Conservation (phyloP, 352 stramenopile genomes). For the Albugo candida region DNA sequence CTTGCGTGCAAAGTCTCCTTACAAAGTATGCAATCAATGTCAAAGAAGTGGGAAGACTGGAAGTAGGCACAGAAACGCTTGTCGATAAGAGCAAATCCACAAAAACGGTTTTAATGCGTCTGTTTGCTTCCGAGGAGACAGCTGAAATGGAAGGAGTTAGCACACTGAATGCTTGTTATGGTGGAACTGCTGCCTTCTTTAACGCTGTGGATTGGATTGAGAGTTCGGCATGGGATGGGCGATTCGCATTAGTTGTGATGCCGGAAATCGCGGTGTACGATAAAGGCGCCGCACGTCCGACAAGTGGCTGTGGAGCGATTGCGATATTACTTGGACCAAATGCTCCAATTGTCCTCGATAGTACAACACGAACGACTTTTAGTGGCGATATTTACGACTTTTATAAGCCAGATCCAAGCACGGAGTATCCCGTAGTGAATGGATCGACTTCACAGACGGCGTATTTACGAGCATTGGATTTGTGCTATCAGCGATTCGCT, state of each 20-base stretch:
- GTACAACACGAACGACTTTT: slow-evolving; percentile 77
- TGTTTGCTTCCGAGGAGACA: slow-evolving; percentile 55
- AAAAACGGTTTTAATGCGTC: slow-evolving; percentile 80
- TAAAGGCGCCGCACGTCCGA: slow-evolving; percentile 75
- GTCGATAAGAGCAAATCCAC: slow-evolving; percentile 84
- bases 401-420: slow-evolving; percentile 86
- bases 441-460: slow-evolving; percentile 86
- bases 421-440: slow-evolving; percentile 93
- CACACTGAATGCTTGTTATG: slow-evolving; percentile 96
- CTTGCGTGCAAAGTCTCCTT: slow-evolving; percentile 25
- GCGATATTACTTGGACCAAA: slow-evolving; percentile 92
- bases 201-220: slow-evolving; percentile 94
- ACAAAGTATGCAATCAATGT: slow-evolving; percentile 67
- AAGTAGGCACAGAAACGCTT: slow-evolving; percentile 96
- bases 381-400: slow-evolving; percentile 94
- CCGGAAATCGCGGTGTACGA: slow-evolving; percentile 95
- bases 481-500: slow-evolving; percentile 66
- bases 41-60: slow-evolving; percentile 80
- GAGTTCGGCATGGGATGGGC: slow-evolving; percentile 81
- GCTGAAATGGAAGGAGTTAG: slow-evolving; percentile 83
- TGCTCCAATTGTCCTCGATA: slow-evolving; percentile 85
- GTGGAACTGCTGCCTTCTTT: slow-evolving; percentile 91
- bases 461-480: slow-evolving; percentile 90
- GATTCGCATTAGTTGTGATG: slow-evolving; percentile 91
- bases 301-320: slow-evolving; percentile 84